Evolutionary conservation across 495 filamentous ascomycete genomes (phyloP).

Genomic region (Parmelia sp.): DNA sequence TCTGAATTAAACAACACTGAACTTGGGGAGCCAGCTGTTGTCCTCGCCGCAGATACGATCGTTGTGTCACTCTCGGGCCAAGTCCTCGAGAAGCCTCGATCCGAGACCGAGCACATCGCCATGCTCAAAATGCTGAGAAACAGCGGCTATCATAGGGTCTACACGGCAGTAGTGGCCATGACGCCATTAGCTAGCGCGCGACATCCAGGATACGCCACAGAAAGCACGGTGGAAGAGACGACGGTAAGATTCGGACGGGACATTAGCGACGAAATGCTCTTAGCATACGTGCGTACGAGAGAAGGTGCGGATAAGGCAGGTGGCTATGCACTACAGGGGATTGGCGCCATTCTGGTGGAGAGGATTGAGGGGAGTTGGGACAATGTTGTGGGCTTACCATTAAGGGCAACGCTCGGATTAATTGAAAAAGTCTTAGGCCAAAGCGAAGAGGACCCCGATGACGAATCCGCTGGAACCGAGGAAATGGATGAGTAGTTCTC

Average conservation of each 20-base stretch:
- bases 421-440: conserved; percentile 72
- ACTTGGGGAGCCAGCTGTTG: conserved; percentile 68
- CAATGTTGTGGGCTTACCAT: conserved; percentile 92
- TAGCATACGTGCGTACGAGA: conserved; percentile 80
- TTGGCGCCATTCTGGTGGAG: conserved; percentile 80
- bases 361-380: conserved; percentile 83
- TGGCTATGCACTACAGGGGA: conserved; percentile 87
- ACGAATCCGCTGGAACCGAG: conserved; percentile 29
- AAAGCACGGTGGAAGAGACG: conserved; percentile 81
- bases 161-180: conserved; percentile 76
- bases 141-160: conserved; percentile 64
- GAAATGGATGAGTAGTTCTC: neutral
- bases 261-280: conserved; percentile 74
- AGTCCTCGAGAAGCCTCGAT: conserved; percentile 85
- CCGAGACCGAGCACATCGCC: conserved; percentile 67
- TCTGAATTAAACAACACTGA: conserved; percentile 52
- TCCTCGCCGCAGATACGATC: conserved; percentile 88
- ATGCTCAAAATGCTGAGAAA: conserved; percentile 81
- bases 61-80: conserved; percentile 66
- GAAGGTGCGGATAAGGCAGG: conserved; percentile 96
- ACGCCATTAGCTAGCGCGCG: conserved; percentile 67
- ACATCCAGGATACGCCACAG: conserved; percentile 78
- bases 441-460: conserved; percentile 39
- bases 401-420: conserved; percentile 70
- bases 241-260: conserved; percentile 67